Base-by-base conservation (phyloP, 805 yeast species). In the Priceomyces medius region DNA sequence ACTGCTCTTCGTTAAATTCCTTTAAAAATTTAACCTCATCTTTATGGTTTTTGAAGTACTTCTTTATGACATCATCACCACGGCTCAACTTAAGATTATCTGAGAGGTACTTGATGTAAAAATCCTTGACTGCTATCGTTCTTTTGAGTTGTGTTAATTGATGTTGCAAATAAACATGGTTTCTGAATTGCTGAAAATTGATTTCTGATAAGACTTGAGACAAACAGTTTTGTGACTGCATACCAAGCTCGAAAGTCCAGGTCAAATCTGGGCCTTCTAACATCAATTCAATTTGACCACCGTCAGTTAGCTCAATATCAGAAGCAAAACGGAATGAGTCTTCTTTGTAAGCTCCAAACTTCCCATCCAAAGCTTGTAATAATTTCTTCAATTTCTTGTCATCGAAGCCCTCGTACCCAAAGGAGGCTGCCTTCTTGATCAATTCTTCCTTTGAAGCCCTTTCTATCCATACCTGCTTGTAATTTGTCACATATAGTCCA, bases 1-100 rank as follows among this genome's bases (percentile, higher is more conserved):
- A 51, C 34, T 28, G 31, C 14, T 1, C 2, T 16, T 26, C 27
- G 29, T 48, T 38, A 28, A 42, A 51, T 20, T 42, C 42, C 13
- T 38, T 42, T 16, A 49, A 43, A 31, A 35, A 20, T 31, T 38
- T 20, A 14, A 10, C 14, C 20, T 43, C 46, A 10, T 43, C 4
- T 38, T 32, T 23, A 38, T 59, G 46, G 40, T 54, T 61, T 31
- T 45, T 46, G 35, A 43, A 41, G 46, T 60, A 69, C 39, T 56
- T 61, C 21, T 47, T 49, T 24, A 69, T 53, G 23, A 65, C 49
- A 31, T 66, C 71, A 3, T 54, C 47, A 2, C 72, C 72, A 41
- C 65, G 64, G 29, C 61, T 50, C 3, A 59, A 54, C 40, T 53
- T 60, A 45, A 63, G 65, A 46, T 67, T 69, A 34, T 63, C 68